Evolutionary conservation across 225 moss, liverwort and hornwort genomes (phyloP).

Genomic region (Sphagnum contortum): DNA sequence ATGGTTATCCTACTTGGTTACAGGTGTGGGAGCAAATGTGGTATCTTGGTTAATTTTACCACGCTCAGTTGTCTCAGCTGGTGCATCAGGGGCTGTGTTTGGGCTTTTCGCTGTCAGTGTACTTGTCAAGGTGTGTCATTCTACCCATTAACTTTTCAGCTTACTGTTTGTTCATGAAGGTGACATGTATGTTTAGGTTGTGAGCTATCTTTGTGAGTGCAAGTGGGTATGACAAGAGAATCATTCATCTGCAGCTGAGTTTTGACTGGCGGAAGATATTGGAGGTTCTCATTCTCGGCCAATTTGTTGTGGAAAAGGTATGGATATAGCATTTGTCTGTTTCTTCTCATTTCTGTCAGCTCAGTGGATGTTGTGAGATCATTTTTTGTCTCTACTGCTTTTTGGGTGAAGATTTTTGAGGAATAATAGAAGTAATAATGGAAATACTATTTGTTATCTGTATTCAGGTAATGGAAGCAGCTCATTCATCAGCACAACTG

Average conservation of each 20-base stretch:
- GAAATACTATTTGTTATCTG: not conserved
- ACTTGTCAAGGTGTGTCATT: constrained; percentile 68
- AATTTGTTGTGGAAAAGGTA: constrained; percentile 97
- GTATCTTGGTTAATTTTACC: constrained; percentile 96
- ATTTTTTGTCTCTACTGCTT: too few species aligned
- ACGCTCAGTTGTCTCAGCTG: constrained; percentile 81
- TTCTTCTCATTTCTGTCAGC: too few species aligned
- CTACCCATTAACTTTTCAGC: not conserved
- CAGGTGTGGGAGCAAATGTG: constrained; percentile 93
- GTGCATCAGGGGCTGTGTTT: constrained; percentile 97
- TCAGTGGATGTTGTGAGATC: too few species aligned
- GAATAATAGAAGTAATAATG: not conserved
- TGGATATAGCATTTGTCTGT: too few species aligned
- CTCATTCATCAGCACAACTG: constrained; percentile 80
- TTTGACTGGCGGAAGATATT: constrained; percentile 95
- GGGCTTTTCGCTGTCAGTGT: constrained; percentile 97
- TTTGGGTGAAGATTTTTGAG: not conserved
- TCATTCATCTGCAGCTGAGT: constrained; percentile 80
- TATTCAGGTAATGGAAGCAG: constrained; percentile 95
- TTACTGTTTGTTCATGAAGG: not conserved
- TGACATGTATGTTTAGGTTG: not conserved
- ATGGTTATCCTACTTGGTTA: constrained; percentile 87
- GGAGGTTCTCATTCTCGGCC: constrained; percentile 96
- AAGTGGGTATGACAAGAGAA: too few species aligned
- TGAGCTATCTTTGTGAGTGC: not conserved